Evolutionary conservation across 352 stramenopile genomes (phyloP).

Genomic region (Pythium phragmitis): DNA sequence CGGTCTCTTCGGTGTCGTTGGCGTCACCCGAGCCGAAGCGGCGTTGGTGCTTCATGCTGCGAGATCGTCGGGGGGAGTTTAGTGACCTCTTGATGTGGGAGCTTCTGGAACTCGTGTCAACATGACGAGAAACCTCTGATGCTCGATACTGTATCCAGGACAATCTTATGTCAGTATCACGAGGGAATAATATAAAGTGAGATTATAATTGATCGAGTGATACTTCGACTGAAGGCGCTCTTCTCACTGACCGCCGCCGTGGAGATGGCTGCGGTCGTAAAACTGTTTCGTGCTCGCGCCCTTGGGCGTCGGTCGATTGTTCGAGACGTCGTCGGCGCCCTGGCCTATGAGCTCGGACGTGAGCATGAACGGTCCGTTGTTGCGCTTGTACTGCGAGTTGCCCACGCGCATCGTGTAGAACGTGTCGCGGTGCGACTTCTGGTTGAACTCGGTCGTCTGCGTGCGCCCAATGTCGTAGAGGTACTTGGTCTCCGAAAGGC

Average conservation of each 20-base stretch:
- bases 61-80: neutral
- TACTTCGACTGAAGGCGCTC: too few relatives aligned
- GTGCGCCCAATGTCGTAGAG: constrained; percentile 80
- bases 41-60: constrained; percentile 21
- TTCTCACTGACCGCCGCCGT: constrained; percentile 26
- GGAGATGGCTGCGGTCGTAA: constrained; percentile 79
- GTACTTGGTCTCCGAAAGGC: constrained; percentile 70
- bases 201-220: neutral
- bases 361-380: constrained; percentile 82
- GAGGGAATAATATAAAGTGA: neutral
- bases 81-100: neutral
- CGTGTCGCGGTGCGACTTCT: constrained; percentile 78
- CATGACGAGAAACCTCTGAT: neutral
- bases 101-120: constrained; percentile 11
- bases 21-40: constrained; percentile 18
- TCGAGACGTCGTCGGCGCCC: constrained; percentile 58
- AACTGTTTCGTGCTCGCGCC: constrained; percentile 82
- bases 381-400: constrained; percentile 75
- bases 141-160: neutral
- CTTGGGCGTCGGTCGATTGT: constrained; percentile 56
- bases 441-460: constrained; percentile 82
- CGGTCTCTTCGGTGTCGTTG: constrained; percentile 18
- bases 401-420: constrained; percentile 82
- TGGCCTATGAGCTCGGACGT: constrained; percentile 66
- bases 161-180: neutral